Percentiles rank a stretch among this genome's conserved stretches.
Evolutionary conservation across 1,284 basidiomycete genomes (phyloP).

Genomic region (Rhodotorula sp.): DNA sequence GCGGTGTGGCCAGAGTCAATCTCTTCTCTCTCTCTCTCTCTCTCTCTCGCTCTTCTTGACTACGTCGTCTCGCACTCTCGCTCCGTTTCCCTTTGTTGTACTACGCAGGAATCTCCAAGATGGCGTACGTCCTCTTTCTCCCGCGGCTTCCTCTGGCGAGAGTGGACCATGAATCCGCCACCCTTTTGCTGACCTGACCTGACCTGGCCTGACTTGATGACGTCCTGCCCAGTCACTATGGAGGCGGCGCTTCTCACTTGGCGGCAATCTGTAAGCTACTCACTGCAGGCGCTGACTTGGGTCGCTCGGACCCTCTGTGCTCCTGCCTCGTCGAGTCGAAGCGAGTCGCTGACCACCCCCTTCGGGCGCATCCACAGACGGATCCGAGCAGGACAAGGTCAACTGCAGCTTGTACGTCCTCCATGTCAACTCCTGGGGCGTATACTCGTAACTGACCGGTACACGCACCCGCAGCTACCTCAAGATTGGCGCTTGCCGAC

Average conservation of each 20-base stretch:
- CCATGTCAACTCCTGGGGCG: no score
- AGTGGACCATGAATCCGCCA: no score
- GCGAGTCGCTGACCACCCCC: no score
- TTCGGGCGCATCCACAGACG: conserved; percentile 31
- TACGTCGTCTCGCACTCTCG: no score
- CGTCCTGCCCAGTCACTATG: conserved; percentile 7
- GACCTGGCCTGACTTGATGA: neutral
- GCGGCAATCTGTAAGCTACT: conserved; percentile 36
- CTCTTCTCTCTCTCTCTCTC: neutral
- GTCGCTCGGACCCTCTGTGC: neutral
- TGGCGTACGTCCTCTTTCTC: conserved; percentile 31
- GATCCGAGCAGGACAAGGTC: conserved; percentile 47
- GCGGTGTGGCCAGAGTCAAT: no score
- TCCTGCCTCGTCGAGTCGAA: no score
- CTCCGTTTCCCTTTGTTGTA: no score
- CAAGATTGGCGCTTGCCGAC: conserved; percentile 89
- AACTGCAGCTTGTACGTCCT: conserved; percentile 44
- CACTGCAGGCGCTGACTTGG: neutral
- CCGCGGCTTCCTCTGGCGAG: neutral
- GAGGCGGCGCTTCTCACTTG: conserved; percentile 39
- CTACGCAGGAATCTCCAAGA: conserved; percentile 10
- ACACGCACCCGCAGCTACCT: conserved; percentile 27
- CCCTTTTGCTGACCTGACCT: neutral
- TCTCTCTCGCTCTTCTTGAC: no score
- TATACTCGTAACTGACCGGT: no score